A percentile compares a stretch with the other conserved stretches of the same genome.
These are phyloP conservation scores for Ulmus americana DNA, from an alignment of 331 rosid genomes.

Conservation along the genomic window DNA sequence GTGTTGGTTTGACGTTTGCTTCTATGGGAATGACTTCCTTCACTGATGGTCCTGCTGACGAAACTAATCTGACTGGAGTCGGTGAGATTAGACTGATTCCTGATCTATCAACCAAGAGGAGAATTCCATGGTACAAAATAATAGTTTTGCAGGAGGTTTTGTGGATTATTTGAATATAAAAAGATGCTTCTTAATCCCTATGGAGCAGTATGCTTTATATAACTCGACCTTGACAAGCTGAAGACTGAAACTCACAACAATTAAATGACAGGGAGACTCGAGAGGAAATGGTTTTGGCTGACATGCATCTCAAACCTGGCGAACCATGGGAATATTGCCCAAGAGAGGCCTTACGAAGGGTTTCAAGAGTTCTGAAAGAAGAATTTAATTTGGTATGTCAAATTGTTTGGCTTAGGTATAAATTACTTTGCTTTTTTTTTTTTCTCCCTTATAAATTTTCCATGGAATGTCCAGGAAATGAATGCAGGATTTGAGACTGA, in stretches of 20 bases:
- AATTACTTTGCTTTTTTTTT: no score
- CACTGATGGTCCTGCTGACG: constrained; percentile 60
- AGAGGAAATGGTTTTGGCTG: constrained; percentile 89
- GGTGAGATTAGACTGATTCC: constrained; percentile 81
- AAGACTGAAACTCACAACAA: neutral
- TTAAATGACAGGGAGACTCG: constrained; percentile 46
- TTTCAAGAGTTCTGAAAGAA: no score
- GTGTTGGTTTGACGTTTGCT: constrained; percentile 64
- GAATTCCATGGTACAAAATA: constrained; percentile 72
- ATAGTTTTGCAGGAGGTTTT: constrained; percentile 1
- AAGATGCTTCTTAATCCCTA: neutral
- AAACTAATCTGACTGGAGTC: constrained; percentile 55
- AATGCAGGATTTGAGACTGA: no score
- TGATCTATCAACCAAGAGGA: constrained; percentile 63
- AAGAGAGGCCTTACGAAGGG: no score
- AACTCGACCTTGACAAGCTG: neutral
- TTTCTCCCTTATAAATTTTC: no score
- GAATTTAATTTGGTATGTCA: no score
- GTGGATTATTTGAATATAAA: neutral
- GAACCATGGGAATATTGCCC: no score
- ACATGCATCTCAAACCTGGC: constrained; percentile 52
- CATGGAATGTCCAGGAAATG: no score
- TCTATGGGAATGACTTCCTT: constrained; percentile 58
- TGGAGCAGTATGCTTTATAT: neutral
- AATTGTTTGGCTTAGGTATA: no score